Conservation (phyloP, 192 early-diverging fungal species). For the Chytriomyces hyalinus region DNA sequence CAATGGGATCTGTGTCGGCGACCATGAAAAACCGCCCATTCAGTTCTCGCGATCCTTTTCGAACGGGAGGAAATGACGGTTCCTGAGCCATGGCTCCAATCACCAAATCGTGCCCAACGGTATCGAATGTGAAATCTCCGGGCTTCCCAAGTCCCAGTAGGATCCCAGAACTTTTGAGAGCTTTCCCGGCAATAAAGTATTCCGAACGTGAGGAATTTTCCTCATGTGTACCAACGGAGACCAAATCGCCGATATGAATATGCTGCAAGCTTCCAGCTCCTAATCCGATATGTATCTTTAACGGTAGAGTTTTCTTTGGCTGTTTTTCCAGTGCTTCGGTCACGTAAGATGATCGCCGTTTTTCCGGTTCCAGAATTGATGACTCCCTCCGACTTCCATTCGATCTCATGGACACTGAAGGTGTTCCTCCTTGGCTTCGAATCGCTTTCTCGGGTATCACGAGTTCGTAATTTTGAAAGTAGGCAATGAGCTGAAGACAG, state of each 20-base stretch:
- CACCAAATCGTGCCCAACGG: conserved; percentile 18
- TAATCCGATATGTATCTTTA: conserved; percentile 38
- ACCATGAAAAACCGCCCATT: conserved; percentile 30
- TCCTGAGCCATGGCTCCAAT: conserved; percentile 15
- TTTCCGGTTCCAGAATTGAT: background rate
- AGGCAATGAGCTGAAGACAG: conserved; percentile 27
- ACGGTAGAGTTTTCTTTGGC: conserved; percentile 20
- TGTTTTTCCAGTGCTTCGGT: conserved; percentile 6
- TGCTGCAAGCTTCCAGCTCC: conserved; percentile 25
- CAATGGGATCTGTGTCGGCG: conserved; percentile 29
- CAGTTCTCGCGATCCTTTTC: conserved; percentile 27
- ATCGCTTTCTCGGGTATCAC: conserved; percentile 18
- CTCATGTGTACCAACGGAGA: background rate
- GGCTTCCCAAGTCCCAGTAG: conserved; percentile 28
- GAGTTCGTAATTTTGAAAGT: conserved; percentile 30
- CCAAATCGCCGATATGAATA: conserved; percentile 15
- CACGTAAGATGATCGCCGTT: background rate
- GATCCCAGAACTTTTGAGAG: conserved; percentile 25
- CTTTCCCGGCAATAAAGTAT: conserved; percentile 37
- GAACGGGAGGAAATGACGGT: conserved; percentile 31
- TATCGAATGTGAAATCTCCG: conserved; percentile 35
- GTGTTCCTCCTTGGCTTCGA: background rate
- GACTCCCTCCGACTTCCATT: background rate
- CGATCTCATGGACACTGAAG: too few relatives aligned
- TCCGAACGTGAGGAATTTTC: conserved; percentile 26